Evolutionary conservation across 345 rosid species (phyloP).

Genomic region (Melaleuca quinquenervia): DNA sequence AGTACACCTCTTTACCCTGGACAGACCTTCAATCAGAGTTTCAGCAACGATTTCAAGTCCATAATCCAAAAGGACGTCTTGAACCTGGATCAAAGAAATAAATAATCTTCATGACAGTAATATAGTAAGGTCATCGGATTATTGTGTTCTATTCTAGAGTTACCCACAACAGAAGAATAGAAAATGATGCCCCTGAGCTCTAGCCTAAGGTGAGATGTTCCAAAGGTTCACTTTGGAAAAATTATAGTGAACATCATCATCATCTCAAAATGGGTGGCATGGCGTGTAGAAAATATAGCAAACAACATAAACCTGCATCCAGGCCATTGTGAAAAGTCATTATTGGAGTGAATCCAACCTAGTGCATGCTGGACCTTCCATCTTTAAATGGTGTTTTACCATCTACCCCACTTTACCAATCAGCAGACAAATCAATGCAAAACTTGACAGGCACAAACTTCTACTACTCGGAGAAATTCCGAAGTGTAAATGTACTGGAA

Average conservation of each 20-base stretch:
- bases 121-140: not conserved
- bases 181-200: not conserved
- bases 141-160: not conserved
- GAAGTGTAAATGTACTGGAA: not conserved
- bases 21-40: conserved; percentile 84
- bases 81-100: conserved; percentile 33
- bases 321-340: not conserved
- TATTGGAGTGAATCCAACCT: not conserved
- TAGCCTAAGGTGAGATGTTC: not conserved
- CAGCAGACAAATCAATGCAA: not conserved
- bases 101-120: not conserved
- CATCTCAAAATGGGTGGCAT: not conserved
- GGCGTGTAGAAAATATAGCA: not conserved
- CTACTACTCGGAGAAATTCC: not conserved
- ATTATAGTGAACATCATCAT: not conserved
- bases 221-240: not conserved
- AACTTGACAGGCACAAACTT: not conserved
- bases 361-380: not conserved
- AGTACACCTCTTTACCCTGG: conserved; percentile 83
- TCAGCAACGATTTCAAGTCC: conserved; percentile 90
- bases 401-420: not conserved
- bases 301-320: not conserved
- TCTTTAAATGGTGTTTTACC: not conserved
- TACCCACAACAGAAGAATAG: not conserved
- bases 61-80: conserved; percentile 59